phyloP scores from a whole-genome alignment of 176 grass and related monocot genomes.

The Ananas comosus region DNA sequence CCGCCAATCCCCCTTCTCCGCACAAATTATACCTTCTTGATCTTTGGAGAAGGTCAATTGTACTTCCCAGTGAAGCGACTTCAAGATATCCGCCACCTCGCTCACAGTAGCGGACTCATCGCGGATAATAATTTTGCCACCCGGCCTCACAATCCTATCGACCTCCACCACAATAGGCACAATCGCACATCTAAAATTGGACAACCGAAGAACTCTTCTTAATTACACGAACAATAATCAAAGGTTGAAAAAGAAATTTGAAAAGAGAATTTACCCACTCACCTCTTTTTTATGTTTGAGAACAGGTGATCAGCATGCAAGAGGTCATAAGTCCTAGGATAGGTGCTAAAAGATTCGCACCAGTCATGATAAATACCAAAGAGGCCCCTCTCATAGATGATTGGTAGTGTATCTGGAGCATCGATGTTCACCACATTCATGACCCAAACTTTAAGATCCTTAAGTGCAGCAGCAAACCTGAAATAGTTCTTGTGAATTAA shows the following conservation, averaged over 20 bases:
- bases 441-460: slow-evolving; percentile 72
- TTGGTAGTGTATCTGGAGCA: slow-evolving; percentile 68
- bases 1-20: slow-evolving; percentile 78
- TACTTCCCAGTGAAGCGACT: slow-evolving; percentile 76
- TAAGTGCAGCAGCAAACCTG: slow-evolving; percentile 72
- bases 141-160: slow-evolving; percentile 79
- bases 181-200: slow-evolving; percentile 49
- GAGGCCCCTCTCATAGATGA: slow-evolving; percentile 89
- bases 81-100: slow-evolving; percentile 63
- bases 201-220: neutral
- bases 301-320: slow-evolving; percentile 86
- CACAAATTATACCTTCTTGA: slow-evolving; percentile 49
- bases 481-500: neutral
- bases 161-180: slow-evolving; percentile 67
- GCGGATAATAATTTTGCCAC: slow-evolving; percentile 62
- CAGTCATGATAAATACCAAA: slow-evolving; percentile 98
- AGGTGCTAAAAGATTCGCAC: slow-evolving; percentile 99
- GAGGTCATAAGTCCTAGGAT: slow-evolving; percentile 88
- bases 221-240: neutral
- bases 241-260: neutral
- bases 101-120: slow-evolving; percentile 40
- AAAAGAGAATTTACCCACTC: neutral
- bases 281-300: slow-evolving; percentile 85
- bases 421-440: slow-evolving; percentile 92
- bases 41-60: slow-evolving; percentile 67